Evolutionary conservation across 257 asterid species (phyloP).

Genomic region (Solanum clarkiae): DNA sequence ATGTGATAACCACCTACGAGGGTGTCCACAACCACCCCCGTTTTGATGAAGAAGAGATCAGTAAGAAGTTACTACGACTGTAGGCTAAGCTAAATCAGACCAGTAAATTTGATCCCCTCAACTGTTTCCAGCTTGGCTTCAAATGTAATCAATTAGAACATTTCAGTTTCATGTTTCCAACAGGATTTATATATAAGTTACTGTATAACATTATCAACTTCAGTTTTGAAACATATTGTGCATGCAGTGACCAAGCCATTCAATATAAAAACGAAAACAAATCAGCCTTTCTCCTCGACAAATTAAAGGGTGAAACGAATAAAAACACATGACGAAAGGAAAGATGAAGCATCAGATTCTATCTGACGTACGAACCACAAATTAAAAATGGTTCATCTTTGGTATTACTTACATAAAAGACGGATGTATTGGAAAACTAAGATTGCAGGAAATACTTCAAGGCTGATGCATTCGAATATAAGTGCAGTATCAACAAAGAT

Average conservation of each 20-base stretch:
- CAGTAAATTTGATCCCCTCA: neutral
- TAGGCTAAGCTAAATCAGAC: neutral
- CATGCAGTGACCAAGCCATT: neutral
- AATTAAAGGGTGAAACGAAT: no score
- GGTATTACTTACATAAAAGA: no score
- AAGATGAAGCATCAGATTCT: neutral
- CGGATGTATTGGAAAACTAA: no score
- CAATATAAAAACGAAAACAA: neutral
- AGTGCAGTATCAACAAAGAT: neutral
- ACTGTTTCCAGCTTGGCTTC: neutral
- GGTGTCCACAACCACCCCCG: slow-evolving; percentile 64
- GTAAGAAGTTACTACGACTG: neutral
- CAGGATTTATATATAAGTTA: neutral
- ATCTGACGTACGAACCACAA: neutral
- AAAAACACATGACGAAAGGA: neutral
- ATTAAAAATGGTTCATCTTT: neutral
- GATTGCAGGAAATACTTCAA: neutral
- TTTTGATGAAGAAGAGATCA: slow-evolving; percentile 11
- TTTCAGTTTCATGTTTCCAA: neutral
- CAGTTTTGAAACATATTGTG: neutral
- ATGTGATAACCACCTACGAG: slow-evolving; percentile 79
- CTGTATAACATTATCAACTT: neutral
- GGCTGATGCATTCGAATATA: neutral
- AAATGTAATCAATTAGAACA: neutral
- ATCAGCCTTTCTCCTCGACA: neutral